A percentile compares a stretch with the other conserved stretches of the same genome.
These are phyloP conservation scores for Thielaviopsis ethacetica DNA, from an alignment of 2,329 filamentous ascomycete genomes.

Conservation along the genomic window DNA sequence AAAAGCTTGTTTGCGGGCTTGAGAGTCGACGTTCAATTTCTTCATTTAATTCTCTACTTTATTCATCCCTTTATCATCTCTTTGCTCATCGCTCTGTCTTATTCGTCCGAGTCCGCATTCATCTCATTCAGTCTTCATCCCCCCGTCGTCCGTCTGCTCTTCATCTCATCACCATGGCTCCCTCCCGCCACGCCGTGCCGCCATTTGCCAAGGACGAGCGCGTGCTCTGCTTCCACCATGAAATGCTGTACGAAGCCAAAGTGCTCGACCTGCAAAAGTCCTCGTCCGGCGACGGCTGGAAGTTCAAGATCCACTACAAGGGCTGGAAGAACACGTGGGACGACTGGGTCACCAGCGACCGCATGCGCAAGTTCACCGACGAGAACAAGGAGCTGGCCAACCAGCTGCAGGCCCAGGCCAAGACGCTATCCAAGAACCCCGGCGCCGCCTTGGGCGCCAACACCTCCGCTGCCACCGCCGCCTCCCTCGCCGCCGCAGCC, in stretches of 20 bases:
- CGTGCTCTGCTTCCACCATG: conserved; percentile 91
- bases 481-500: background rate
- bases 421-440: conserved; percentile 35
- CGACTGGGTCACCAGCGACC: conserved; percentile 91
- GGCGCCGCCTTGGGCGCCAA: conserved; percentile 54
- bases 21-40: too few relatives aligned
- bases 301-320: conserved; percentile 96
- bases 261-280: conserved; percentile 62
- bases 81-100: too few relatives aligned
- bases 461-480: conserved; percentile 21
- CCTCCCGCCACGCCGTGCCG: conserved; percentile 27
- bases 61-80: too few relatives aligned
- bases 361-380: conserved; percentile 83
- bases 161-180: conserved; percentile 22
- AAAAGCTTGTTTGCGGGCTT: too few relatives aligned
- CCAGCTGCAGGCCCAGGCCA: conserved; percentile 54
- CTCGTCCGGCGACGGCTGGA: conserved; percentile 45
- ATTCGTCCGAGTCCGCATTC: too few relatives aligned
- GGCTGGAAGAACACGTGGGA: conserved; percentile 99
- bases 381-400: conserved; percentile 84
- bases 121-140: background rate
- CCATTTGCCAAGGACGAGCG: conserved; percentile 67
- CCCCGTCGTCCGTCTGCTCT: background rate
- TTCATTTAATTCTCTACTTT: too few relatives aligned
- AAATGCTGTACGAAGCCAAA: conserved; percentile 95